Conservation (phyloP, 352 stramenopile genomes). For the Phytophthora crassamura region DNA sequence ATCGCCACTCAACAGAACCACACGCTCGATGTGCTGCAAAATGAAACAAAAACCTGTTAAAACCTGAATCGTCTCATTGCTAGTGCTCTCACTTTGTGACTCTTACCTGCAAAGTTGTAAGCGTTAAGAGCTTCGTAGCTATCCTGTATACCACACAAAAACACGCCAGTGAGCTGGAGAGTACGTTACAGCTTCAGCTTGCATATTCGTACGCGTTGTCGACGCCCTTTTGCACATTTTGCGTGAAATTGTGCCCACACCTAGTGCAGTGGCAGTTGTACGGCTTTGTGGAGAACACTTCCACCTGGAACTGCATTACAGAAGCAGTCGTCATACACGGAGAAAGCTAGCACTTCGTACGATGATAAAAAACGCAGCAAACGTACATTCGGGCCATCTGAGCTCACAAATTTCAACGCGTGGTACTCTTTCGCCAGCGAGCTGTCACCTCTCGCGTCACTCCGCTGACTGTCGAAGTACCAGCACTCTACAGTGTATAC, state of each 20-base stretch:
- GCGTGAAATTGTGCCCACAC: slow-evolving; percentile 57
- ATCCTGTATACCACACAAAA: slow-evolving; percentile 46
- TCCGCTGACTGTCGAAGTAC: slow-evolving; percentile 72
- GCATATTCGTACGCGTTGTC: slow-evolving; percentile 63
- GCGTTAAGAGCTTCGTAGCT: slow-evolving; percentile 68
- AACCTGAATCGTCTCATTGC: too few relatives aligned
- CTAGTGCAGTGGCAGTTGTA: slow-evolving; percentile 60
- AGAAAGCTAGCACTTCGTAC: neutral
- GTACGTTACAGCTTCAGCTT: neutral
- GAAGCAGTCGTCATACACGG: too few relatives aligned
- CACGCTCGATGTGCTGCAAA: slow-evolving; percentile 2
- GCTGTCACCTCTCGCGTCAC: slow-evolving; percentile 40
- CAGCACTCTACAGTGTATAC: slow-evolving; percentile 67
- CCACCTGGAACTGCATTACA: slow-evolving; percentile 64
- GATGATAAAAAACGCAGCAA: neutral
- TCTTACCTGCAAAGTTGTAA: slow-evolving; percentile 63
- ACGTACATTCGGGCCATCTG: slow-evolving; percentile 64
- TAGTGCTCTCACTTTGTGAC: neutral
- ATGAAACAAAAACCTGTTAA: neutral
- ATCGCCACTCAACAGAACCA: slow-evolving; percentile 44
- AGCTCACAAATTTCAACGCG: slow-evolving; percentile 59
- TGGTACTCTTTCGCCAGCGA: slow-evolving; percentile 43
- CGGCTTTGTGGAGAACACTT: slow-evolving; percentile 73
- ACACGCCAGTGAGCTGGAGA: neutral
- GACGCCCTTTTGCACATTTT: slow-evolving; percentile 79